A percentile compares a stretch with the other conserved stretches of the same genome.
Evolutionary conservation across 352 stramenopile species (phyloP).

Genomic region (Globisporangium paroecandrum): DNA sequence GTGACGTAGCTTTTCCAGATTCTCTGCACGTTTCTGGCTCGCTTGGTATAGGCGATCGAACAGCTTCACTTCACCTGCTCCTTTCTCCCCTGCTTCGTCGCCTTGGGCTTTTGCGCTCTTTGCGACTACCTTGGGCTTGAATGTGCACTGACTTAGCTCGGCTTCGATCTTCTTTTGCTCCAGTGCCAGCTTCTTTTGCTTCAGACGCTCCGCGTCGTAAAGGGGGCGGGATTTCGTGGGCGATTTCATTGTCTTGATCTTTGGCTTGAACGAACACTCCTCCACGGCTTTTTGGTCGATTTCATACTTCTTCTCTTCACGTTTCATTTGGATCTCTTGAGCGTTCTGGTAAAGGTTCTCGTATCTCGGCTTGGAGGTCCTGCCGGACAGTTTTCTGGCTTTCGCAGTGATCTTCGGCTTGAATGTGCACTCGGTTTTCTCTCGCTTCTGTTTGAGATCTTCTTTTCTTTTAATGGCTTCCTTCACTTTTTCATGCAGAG

Average conservation of each 20-base stretch:
- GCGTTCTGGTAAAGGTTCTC: constrained; percentile 78
- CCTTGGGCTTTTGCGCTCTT: constrained; percentile 41
- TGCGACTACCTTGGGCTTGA: constrained; percentile 57
- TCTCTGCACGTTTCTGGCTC: constrained; percentile 51
- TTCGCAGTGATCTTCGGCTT: constrained; percentile 64
- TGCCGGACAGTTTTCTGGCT: constrained; percentile 45
- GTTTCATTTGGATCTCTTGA: constrained; percentile 59
- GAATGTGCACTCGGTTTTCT: constrained; percentile 57
- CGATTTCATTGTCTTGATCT: constrained; percentile 64
- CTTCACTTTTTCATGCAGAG: constrained; percentile 56
- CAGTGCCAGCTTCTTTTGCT: constrained; percentile 59
- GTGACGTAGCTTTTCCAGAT: constrained; percentile 62
- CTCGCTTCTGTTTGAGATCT: constrained; percentile 47
- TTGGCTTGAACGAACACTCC: constrained; percentile 75
- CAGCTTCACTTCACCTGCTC: constrained; percentile 20
- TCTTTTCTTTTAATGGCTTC: constrained; percentile 51
- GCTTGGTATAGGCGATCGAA: constrained; percentile 76
- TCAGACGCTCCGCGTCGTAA: constrained; percentile 69
- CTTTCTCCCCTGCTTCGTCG: constrained; percentile 23
- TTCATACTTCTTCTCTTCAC: constrained; percentile 65
- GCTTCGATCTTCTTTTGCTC: constrained; percentile 73
- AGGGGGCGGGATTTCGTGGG: constrained; percentile 50
- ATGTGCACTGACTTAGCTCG: constrained; percentile 62
- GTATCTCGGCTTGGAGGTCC: constrained; percentile 37
- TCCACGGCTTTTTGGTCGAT: constrained; percentile 51